Evolutionary conservation across 257 asterid genomes (phyloP).

Genomic region (Osmanthus fragrans): DNA sequence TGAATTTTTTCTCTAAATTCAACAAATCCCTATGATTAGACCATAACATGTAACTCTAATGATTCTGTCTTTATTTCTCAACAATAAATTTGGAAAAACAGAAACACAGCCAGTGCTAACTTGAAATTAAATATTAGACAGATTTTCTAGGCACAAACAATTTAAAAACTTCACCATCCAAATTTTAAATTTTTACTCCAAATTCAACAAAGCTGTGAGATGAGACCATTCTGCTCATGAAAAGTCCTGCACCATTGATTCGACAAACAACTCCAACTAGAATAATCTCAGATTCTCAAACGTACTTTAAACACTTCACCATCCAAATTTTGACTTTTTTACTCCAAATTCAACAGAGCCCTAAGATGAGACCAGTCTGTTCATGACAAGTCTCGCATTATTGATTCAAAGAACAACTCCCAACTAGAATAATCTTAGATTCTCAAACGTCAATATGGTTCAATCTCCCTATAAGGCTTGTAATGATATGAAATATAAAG

Average conservation of each 20-base stretch:
- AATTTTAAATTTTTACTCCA: too few relatives aligned
- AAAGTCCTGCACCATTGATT: background rate
- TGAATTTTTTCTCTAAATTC: background rate
- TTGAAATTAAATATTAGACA: too few relatives aligned
- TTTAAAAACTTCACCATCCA: too few relatives aligned
- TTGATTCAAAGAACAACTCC: background rate
- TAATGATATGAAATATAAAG: background rate
- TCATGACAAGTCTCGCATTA: background rate
- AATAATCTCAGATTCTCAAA: background rate
- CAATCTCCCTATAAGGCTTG: background rate
- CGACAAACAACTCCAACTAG: background rate
- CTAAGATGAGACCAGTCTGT: background rate
- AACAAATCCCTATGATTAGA: background rate
- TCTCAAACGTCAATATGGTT: background rate
- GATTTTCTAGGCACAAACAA: too few relatives aligned
- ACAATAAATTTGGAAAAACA: too few relatives aligned
- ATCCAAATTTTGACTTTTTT: background rate
- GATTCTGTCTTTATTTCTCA: background rate
- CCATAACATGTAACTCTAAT: background rate
- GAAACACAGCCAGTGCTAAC: background rate
- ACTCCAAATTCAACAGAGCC: background rate
- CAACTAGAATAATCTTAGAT: background rate
- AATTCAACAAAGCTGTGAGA: background rate
- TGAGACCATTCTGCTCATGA: background rate
- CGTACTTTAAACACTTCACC: background rate